Base-by-base conservation (phyloP, 306 rosid species). In the Lathyrus oleraceus region DNA sequence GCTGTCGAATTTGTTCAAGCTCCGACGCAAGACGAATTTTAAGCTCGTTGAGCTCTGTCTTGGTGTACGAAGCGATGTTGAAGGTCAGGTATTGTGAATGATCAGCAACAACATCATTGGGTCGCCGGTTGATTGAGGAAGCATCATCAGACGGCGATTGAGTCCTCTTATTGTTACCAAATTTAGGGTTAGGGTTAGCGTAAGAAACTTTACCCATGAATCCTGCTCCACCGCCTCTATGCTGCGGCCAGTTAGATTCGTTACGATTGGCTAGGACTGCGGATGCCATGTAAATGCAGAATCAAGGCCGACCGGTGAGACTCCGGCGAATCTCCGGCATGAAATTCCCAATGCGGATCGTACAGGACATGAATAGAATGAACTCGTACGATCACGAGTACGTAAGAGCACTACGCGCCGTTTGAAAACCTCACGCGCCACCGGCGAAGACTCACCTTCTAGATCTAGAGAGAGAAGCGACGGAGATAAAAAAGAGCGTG, bases 131-230 rank as follows among this genome's bases (percentile, higher is more conserved):
- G 80, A 95, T 89, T 39, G 89, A 95, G 15, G 96, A 95, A 14
- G 95, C 96, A 1, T 91, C 96, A 39, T 95, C 97, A 0, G 90
- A 84, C 13, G 96, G 84, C 21, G 97, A 78, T 68, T 89, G 97
- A 25, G 83, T 84, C 69, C 84, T 85, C 72, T 79, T 82, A 72
- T 71, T 85, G 17, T 77, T 80, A 9, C 67, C 79, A 38, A 76
- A 65, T 66, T 89, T 89, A 77, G 85, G 82, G 79, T 81, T 89
- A 72, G 69, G 69, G 53, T 62, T 77, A 42, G 82, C 52, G 72
- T 68, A 79, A 39, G 96, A 89, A 68, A 76, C 82, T 87, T 89
- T 91, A n/a, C 89, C 96, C 99, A 91, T 91, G 78, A 83, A 91
- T 85, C 85, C 88, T 17, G 87, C 87, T 73, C 87, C 91, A 56